Percentiles rank a stretch among this genome's conserved stretches.
Evolutionary conservation across 306 rosid genomes (phyloP).

Genomic region (Malus sylvestris): DNA sequence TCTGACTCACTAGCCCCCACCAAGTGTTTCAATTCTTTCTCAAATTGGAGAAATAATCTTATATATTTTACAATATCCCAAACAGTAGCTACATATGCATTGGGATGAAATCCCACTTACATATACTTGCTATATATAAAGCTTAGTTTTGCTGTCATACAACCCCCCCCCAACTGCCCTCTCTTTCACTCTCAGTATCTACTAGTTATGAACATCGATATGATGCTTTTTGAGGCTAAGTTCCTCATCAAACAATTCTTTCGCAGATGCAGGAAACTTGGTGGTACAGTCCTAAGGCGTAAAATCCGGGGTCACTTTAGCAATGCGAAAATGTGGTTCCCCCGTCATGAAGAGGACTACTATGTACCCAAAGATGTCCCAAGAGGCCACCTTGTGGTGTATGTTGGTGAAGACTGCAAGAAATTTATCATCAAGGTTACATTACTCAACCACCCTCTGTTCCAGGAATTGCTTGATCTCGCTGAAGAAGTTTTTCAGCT

Average conservation of each 20-base stretch:
- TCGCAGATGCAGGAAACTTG: constrained; percentile 20
- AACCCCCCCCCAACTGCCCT: not conserved
- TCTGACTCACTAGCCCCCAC: not conserved
- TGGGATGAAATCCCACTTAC: not conserved
- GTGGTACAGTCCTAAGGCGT: constrained; percentile 9
- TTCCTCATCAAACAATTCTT: constrained; percentile 12
- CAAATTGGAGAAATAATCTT: not conserved
- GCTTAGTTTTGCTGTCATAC: constrained; percentile 1
- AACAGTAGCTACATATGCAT: not conserved
- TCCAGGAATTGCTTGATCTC: constrained; percentile 43
- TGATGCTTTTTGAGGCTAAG: constrained; percentile 16
- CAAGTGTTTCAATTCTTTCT: not conserved
- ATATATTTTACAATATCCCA: constrained; percentile 1
- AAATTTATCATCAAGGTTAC: constrained; percentile 53
- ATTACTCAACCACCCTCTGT: constrained; percentile 46
- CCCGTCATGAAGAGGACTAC: not conserved
- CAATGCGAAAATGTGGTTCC: constrained; percentile 11
- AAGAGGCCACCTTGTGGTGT: constrained; percentile 58
- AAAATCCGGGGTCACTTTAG: constrained; percentile 7
- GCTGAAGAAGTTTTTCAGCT: constrained; percentile 64
- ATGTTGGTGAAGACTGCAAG: constrained; percentile 60
- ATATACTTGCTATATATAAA: not conserved
- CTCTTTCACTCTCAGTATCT: not conserved
- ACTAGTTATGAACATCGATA: not conserved
- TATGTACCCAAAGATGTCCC: constrained; percentile 59